These are phyloP conservation scores for Phaeodactylum tricornutum DNA, from an alignment of 108 stramenopile species.

Conservation along the genomic window DNA sequence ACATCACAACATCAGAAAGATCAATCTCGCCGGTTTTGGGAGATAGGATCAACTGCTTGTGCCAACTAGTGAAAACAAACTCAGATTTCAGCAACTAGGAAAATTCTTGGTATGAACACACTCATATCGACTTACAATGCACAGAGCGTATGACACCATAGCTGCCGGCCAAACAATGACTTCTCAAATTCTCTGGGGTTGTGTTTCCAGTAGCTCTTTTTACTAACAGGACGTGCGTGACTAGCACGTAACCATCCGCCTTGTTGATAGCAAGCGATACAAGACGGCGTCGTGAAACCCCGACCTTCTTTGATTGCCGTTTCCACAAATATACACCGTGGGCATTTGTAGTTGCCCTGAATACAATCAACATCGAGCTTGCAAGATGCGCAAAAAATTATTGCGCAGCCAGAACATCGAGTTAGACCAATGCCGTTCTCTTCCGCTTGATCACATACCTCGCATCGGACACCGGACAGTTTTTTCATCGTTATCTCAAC, in stretches of 20 bases:
- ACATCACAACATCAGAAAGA: constrained; percentile 55
- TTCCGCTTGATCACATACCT: constrained; percentile 43
- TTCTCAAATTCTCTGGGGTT: constrained; percentile 28
- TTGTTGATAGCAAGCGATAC: constrained; percentile 53
- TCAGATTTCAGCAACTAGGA: no score
- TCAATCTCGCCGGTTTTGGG: constrained; percentile 17
- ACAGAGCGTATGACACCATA: constrained; percentile 62
- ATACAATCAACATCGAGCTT: constrained; percentile 20
- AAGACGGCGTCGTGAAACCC: constrained; percentile 35
- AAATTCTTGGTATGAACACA: no score
- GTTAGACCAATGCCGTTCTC: constrained; percentile 21
- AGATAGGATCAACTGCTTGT: no score
- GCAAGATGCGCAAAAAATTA: constrained; percentile 45
- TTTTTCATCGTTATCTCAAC: constrained; percentile 32
- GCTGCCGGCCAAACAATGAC: constrained; percentile 38
- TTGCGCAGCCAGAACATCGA: constrained; percentile 41
- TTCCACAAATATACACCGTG: constrained; percentile 29
- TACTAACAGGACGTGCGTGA: constrained; percentile 34
- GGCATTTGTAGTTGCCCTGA: constrained; percentile 20
- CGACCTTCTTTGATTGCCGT: constrained; percentile 15
- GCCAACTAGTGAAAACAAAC: no score
- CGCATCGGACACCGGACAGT: constrained; percentile 46
- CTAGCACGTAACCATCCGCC: constrained; percentile 40
- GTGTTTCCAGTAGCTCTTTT: constrained; percentile 40
- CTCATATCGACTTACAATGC: constrained; percentile 78